Evolutionary conservation across 1,139 yeast species (phyloP).

Genomic region (Pichiaceae sp.): DNA sequence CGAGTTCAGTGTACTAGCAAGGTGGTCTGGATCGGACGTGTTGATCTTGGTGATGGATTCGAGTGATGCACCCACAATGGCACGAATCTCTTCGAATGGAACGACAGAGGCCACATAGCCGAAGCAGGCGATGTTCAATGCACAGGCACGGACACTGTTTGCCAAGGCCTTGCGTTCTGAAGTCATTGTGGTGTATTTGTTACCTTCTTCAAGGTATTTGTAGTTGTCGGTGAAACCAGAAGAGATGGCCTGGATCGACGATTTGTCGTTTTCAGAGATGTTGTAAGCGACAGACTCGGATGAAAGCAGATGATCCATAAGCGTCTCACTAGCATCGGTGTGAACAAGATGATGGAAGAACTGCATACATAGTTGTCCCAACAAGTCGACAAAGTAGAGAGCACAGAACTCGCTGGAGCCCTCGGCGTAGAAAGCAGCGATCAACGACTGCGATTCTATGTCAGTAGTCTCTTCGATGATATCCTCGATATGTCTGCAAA

Average conservation of each 20-base stretch:
- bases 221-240: conserved; percentile 12
- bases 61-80: conserved; percentile 25
- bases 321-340: conserved; percentile 4
- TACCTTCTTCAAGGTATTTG: conserved; percentile 15
- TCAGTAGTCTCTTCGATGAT: background rate
- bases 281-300: conserved; percentile 7
- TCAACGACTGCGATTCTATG: conserved; percentile 8
- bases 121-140: conserved; percentile 34
- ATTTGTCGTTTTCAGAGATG: conserved; percentile 8
- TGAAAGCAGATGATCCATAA: conserved; percentile 12
- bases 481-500: background rate
- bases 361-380: conserved; percentile 17
- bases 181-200: conserved; percentile 16
- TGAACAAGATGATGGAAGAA: conserved; percentile 13
- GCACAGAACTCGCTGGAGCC: conserved; percentile 22
- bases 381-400: conserved; percentile 18
- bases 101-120: conserved; percentile 26
- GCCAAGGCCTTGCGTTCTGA: conserved; percentile 27
- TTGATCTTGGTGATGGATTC: conserved; percentile 17
- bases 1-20: conserved; percentile 19
- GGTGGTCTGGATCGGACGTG: conserved; percentile 13
- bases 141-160: conserved; percentile 31
- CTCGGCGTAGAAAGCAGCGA: conserved; percentile 13
- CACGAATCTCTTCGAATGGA: conserved; percentile 26
- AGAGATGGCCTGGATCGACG: conserved; percentile 22